These are phyloP conservation scores for Amoebophrya sp. DNA, from an alignment of 169 alveolate species.

Conservation along the genomic window DNA sequence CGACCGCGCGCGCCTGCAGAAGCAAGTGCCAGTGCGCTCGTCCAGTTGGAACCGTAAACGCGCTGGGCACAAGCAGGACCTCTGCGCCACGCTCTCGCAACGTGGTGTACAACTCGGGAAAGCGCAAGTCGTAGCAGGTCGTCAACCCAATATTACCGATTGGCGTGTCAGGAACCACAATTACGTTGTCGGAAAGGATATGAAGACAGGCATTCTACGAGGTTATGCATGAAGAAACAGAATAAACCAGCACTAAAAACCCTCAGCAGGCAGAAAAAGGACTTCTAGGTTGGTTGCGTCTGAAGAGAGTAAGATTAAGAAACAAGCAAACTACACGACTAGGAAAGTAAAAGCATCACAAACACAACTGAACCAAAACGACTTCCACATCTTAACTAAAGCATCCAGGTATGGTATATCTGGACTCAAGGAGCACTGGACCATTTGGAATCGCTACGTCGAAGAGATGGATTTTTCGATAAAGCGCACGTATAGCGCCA, in stretches of 20 bases:
- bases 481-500: background rate
- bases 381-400: too few relatives aligned
- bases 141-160: background rate
- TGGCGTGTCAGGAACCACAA: background rate
- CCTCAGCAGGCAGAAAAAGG: too few relatives aligned
- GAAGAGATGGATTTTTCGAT: slow-evolving; percentile 18
- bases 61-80: background rate
- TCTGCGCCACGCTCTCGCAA: background rate
- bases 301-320: too few relatives aligned
- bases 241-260: too few relatives aligned
- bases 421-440: background rate
- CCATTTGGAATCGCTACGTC: background rate
- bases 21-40: background rate
- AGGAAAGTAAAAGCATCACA: too few relatives aligned
- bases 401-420: background rate
- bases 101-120: background rate
- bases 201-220: too few relatives aligned
- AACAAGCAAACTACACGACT: too few relatives aligned
- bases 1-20: background rate
- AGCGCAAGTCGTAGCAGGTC: slow-evolving; percentile 9
- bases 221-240: too few relatives aligned
- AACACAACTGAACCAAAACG: too few relatives aligned
- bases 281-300: too few relatives aligned
- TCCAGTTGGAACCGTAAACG: background rate
- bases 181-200: too few relatives aligned